A percentile compares a stretch with the other conserved stretches of the same genome.
Evolutionary conservation across 139 green algal genomes (phyloP).

Genomic region (Microglena sp.): DNA sequence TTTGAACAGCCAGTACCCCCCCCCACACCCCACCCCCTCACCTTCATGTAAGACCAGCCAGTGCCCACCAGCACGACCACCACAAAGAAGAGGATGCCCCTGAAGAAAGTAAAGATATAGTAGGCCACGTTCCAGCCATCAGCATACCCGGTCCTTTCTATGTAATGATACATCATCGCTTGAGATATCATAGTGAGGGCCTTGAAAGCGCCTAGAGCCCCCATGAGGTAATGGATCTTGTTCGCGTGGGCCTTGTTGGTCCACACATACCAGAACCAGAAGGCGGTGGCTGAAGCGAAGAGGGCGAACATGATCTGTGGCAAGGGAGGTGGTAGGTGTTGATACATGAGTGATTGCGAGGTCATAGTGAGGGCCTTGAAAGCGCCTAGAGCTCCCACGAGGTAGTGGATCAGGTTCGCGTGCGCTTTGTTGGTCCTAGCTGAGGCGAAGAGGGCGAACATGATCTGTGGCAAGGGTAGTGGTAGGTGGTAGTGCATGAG

Average conservation of each 20-base stretch:
- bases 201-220: constrained; percentile 74
- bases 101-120: constrained; percentile 90
- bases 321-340: background rate
- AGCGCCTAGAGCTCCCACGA: constrained; percentile 81
- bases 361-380: constrained; percentile 85
- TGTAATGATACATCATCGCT: constrained; percentile 69
- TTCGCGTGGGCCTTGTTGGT: constrained; percentile 41
- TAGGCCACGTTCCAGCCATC: constrained; percentile 95
- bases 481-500: background rate
- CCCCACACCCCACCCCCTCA: too few relatives aligned
- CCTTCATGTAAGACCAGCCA: constrained; percentile 77
- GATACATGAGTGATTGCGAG: too few relatives aligned
- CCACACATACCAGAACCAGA: constrained; percentile 53
- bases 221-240: constrained; percentile 92
- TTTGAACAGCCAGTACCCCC: too few relatives aligned
- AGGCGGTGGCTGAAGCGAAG: constrained; percentile 43
- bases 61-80: constrained; percentile 91
- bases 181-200: constrained; percentile 73
- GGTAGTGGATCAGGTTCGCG: constrained; percentile 77
- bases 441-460: background rate
- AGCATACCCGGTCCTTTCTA: constrained; percentile 59
- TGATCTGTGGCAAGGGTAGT: background rate
- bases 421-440: constrained; percentile 37
- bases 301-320: constrained; percentile 71
- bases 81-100: constrained; percentile 87